Evolutionary conservation across 345 rosid genomes (phyloP).

Genomic region (Punica granatum): DNA sequence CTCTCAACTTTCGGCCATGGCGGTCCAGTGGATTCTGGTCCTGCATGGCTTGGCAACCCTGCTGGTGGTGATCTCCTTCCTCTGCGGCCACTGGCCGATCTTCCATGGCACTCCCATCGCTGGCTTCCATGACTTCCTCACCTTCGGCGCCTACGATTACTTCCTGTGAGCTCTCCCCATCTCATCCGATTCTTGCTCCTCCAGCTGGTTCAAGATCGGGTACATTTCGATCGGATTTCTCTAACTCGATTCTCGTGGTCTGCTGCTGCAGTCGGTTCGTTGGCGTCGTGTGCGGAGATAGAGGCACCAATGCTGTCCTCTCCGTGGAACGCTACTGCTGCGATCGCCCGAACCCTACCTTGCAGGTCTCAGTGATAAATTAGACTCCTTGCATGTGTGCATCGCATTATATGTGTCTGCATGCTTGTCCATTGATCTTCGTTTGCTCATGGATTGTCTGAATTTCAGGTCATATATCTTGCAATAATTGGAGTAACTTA

Average conservation of each 20-base stretch:
- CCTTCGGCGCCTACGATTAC: slow-evolving; percentile 80
- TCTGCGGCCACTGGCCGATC: slow-evolving; percentile 98
- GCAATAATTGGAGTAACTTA: slow-evolving; percentile 64
- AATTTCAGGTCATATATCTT: slow-evolving; percentile 62
- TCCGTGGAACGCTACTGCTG: slow-evolving; percentile 65
- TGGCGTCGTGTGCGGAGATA: slow-evolving; percentile 51
- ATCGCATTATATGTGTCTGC: neutral
- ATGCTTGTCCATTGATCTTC: neutral
- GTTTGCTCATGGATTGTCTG: too few species aligned
- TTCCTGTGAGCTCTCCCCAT: slow-evolving; percentile 36
- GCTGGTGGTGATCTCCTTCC: slow-evolving; percentile 59
- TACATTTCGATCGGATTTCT: neutral
- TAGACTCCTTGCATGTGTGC: neutral
- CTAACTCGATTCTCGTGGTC: neutral
- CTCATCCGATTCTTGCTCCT: neutral
- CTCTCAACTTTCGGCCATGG: slow-evolving; percentile 37
- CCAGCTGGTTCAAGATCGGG: neutral
- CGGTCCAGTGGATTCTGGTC: slow-evolving; percentile 56
- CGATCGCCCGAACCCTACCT: slow-evolving; percentile 77
- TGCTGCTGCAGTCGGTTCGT: slow-evolving; percentile 45
- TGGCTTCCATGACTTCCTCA: slow-evolving; percentile 65
- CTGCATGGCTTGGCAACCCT: slow-evolving; percentile 63
- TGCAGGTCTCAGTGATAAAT: slow-evolving; percentile 39
- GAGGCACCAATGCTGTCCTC: slow-evolving; percentile 41
- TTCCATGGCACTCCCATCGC: slow-evolving; percentile 73